Percentiles rank a stretch among this genome's conserved stretches.
These are phyloP conservation scores for Cyamopsis tetragonoloba DNA, from an alignment of 306 rosid genomes.

Conservation along the genomic window DNA sequence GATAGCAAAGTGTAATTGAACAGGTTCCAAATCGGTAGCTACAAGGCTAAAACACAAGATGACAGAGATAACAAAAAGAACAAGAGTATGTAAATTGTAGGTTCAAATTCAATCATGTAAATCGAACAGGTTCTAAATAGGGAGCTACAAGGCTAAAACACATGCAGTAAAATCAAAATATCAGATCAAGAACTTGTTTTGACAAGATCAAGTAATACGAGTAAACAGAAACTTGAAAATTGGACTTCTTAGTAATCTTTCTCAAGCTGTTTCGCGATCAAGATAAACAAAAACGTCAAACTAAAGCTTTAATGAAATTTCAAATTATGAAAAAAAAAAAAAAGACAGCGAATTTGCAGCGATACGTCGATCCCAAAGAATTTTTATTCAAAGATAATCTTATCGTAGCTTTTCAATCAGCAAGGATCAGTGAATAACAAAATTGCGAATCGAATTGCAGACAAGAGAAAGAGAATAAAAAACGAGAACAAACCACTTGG, in stretches of 20 bases:
- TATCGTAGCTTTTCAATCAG: background rate
- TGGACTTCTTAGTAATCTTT: background rate
- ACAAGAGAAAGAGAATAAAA: background rate
- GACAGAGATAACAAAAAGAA: background rate
- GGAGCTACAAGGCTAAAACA: too few relatives aligned
- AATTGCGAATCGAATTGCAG: background rate
- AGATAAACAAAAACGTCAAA: background rate
- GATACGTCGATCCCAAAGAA: background rate
- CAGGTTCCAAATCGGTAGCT: background rate
- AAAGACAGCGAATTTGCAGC: background rate
- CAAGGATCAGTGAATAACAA: background rate
- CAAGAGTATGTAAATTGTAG: background rate
- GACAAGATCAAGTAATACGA: conserved; percentile 11
- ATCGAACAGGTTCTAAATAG: too few relatives aligned
- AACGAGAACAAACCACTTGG: conserved; percentile 36
- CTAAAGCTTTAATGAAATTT: background rate
- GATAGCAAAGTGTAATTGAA: background rate
- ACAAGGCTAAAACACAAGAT: background rate
- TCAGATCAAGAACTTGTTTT: conserved; percentile 1
- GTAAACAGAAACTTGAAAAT: background rate
- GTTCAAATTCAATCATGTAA: background rate
- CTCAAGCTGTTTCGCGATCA: background rate
- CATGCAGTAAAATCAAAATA: background rate
- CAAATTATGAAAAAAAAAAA: background rate
- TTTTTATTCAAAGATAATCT: background rate